Conservation (phyloP, 202 grass and related monocot genomes). For the Zoysia matrella region DNA sequence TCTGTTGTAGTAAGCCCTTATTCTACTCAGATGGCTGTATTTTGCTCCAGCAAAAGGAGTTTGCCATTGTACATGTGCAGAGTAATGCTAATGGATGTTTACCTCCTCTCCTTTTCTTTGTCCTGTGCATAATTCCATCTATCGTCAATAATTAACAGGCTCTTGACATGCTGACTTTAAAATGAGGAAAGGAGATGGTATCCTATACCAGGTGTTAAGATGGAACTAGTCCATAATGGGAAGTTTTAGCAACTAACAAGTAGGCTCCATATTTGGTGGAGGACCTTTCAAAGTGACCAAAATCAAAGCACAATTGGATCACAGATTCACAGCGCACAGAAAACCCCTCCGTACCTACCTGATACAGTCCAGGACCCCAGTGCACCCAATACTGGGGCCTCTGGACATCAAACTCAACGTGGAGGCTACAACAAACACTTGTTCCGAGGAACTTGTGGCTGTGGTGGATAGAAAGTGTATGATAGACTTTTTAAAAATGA, state of each 20-base stretch:
- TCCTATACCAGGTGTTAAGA: not conserved
- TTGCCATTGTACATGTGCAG: not conserved
- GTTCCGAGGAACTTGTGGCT: not conserved
- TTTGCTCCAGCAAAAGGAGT: conserved; percentile 22
- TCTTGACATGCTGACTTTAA: not conserved
- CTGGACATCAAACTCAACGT: not conserved
- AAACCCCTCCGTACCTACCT: conserved; percentile 21
- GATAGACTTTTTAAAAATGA: not conserved
- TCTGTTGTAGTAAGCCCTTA: not conserved
- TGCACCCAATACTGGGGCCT: not conserved
- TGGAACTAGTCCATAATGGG: not conserved
- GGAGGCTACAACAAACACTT: not conserved
- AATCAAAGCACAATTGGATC: not conserved
- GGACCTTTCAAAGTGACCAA: not conserved
- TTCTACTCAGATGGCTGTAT: conserved; percentile 1
- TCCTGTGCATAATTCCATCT: conserved; percentile 19
- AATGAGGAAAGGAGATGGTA: not conserved
- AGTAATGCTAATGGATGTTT: not conserved
- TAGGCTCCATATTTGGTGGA: not conserved
- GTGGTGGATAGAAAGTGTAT: not conserved
- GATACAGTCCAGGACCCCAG: not conserved
- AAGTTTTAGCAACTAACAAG: not conserved
- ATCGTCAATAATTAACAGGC: not conserved
- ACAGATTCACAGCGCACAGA: not conserved
- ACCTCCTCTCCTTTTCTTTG: not conserved